Percentiles rank a stretch among this genome's conserved stretches.
phyloP scores from a whole-genome alignment of 805 yeast genomes.

The Lachancea quebecensis region DNA sequence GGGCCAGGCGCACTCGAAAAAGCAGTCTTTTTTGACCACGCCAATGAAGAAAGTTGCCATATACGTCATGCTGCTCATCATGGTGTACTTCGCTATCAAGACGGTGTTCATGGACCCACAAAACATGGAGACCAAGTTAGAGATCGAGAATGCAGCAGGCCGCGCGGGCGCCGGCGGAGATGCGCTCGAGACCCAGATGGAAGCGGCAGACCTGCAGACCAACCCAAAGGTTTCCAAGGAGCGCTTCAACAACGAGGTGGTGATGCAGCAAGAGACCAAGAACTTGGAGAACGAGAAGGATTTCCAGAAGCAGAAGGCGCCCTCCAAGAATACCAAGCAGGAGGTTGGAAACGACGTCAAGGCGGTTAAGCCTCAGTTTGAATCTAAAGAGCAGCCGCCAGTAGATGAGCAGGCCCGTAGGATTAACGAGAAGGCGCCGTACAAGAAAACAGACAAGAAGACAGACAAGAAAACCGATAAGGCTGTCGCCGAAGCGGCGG shows the following conservation, averaged over 20 bases:
- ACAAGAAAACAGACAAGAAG: slow-evolving; percentile 7
- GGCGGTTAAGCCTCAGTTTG: slow-evolving; percentile 8
- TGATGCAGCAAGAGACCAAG: slow-evolving; percentile 25
- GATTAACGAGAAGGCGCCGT: slow-evolving; percentile 12
- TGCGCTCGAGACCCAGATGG: slow-evolving; percentile 15
- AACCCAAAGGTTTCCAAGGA: slow-evolving; percentile 16
- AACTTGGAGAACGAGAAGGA: slow-evolving; percentile 22
- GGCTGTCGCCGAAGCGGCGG: slow-evolving; percentile 1
- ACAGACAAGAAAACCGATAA: not conserved
- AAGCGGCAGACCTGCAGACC: slow-evolving; percentile 11
- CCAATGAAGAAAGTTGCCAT: slow-evolving; percentile 41
- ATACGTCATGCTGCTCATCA: slow-evolving; percentile 32
- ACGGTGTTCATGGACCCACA: slow-evolving; percentile 19
- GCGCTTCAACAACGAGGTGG: slow-evolving; percentile 27
- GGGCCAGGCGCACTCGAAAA: slow-evolving; percentile 15
- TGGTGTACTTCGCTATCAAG: slow-evolving; percentile 31
- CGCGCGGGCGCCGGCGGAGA: slow-evolving; percentile 5
- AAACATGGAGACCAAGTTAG: slow-evolving; percentile 15
- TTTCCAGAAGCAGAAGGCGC: slow-evolving; percentile 5
- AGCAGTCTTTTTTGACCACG: slow-evolving; percentile 34
- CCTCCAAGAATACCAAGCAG: slow-evolving; percentile 3
- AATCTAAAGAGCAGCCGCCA: slow-evolving; percentile 1
- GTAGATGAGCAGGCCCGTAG: slow-evolving; percentile 10
- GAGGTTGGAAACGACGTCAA: slow-evolving; percentile 11
- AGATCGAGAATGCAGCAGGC: slow-evolving; percentile 21